Evolutionary conservation across 495 filamentous ascomycete species (phyloP).

Genomic region (Penicillium antarcticum): DNA sequence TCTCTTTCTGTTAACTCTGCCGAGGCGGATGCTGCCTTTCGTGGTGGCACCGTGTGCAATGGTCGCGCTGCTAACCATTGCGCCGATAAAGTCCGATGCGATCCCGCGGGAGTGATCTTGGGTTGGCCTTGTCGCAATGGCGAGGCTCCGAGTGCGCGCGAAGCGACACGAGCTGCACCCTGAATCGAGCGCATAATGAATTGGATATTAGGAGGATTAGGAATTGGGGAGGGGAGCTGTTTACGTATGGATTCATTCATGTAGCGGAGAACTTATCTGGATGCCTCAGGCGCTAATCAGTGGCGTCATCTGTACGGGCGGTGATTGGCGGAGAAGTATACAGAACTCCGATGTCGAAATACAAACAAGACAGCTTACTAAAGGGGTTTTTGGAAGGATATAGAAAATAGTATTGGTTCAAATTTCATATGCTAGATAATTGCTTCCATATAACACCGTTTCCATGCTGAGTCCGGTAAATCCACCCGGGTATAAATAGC

Average conservation of each 20-base stretch:
- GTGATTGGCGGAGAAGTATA: conserved; percentile 14
- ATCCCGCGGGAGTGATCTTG: conserved; percentile 7
- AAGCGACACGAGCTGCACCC: conserved; percentile 20
- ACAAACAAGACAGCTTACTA: no score
- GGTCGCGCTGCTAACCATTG: conserved; percentile 6
- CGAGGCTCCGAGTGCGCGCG: conserved; percentile 14
- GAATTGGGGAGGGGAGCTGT: no score
- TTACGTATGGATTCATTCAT: background rate
- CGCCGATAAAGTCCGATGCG: conserved; percentile 21
- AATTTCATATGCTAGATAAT: no score
- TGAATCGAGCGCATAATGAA: conserved; percentile 26
- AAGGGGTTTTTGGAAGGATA: no score
- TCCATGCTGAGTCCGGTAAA: no score
- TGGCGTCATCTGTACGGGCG: conserved; percentile 19
- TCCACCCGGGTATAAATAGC: no score
- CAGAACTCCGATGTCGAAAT: no score
- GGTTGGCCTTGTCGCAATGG: conserved; percentile 17
- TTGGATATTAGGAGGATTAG: no score
- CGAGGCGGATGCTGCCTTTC: conserved; percentile 27
- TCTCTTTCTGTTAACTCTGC: conserved; percentile 26
- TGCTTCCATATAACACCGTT: no score
- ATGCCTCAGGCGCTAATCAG: conserved; percentile 5
- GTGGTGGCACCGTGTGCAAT: conserved; percentile 25
- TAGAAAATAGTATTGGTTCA: no score
- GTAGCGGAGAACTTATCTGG: background rate